These are phyloP conservation scores for Cyclanthera cordifolia DNA, from an alignment of 306 rosid species.

Conservation along the genomic window DNA sequence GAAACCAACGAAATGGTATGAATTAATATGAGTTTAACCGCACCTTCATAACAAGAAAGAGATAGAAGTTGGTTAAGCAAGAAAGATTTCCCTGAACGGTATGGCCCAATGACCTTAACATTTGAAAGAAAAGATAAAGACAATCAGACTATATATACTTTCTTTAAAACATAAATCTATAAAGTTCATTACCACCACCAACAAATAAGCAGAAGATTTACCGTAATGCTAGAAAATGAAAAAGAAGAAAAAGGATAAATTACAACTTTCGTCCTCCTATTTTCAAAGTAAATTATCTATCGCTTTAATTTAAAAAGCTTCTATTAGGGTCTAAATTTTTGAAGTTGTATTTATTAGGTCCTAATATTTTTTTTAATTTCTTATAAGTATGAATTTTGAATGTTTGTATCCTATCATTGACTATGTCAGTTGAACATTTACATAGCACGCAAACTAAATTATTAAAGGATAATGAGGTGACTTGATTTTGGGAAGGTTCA, in stretches of 20 bases:
- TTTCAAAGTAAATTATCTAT: neutral
- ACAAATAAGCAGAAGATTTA: neutral
- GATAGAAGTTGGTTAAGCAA: slow-evolving; percentile 94
- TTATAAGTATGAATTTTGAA: neutral
- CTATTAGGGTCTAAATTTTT: neutral
- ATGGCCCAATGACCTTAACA: slow-evolving; percentile 86
- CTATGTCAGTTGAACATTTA: neutral
- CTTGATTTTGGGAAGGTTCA: neutral
- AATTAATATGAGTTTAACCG: slow-evolving; percentile 12
- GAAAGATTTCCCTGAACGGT: slow-evolving; percentile 94
- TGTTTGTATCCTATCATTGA: neutral
- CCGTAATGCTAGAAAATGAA: neutral
- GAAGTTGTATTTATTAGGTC: neutral
- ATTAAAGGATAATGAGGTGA: neutral
- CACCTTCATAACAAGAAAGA: slow-evolving; percentile 93
- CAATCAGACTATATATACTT: neutral
- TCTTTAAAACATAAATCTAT: neutral
- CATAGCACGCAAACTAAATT: neutral
- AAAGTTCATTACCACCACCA: neutral
- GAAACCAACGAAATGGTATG: slow-evolving; percentile 2
- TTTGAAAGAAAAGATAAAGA: neutral
- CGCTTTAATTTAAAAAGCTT: neutral
- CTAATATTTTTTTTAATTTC: neutral
- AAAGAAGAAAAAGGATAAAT: neutral
- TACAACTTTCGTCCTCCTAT: neutral